Conservation (phyloP, 2,329 filamentous ascomycete species). For the Teratosphaeria gauchensis region DNA sequence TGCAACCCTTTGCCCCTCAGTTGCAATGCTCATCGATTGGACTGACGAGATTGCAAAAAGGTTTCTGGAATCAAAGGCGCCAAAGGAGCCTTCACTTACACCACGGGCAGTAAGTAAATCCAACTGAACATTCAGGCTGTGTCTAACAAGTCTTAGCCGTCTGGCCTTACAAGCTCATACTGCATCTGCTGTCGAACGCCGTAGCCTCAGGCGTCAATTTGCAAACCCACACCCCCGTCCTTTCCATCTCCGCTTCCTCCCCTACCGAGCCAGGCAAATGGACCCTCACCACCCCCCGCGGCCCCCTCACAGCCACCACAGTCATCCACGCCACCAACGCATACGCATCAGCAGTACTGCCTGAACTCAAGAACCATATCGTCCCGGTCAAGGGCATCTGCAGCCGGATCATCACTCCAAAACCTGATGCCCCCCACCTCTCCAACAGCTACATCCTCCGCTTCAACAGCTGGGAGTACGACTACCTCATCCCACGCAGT, state of each 20-base stretch:
- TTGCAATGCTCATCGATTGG: not conserved
- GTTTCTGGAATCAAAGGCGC: not conserved
- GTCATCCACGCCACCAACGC: slow-evolving; percentile 19
- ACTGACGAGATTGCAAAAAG: not conserved
- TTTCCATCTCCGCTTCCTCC: too few relatives aligned
- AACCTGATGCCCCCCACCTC: slow-evolving; percentile 9
- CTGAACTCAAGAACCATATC: slow-evolving; percentile 24
- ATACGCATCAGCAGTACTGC: slow-evolving; percentile 25
- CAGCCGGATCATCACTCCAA: slow-evolving; percentile 12
- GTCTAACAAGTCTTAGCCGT: slow-evolving; percentile 48
- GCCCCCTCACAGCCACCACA: not conserved
- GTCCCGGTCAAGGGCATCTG: slow-evolving; percentile 25
- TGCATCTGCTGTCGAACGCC: slow-evolving; percentile 55
- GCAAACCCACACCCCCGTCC: slow-evolving; percentile 60
- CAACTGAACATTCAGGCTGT: not conserved
- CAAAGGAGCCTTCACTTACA: not conserved
- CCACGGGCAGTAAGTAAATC: not conserved
- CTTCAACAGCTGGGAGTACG: slow-evolving; percentile 8
- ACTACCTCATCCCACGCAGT: slow-evolving; percentile 33
- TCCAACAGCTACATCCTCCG: slow-evolving; percentile 13
- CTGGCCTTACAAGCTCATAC: slow-evolving; percentile 73
- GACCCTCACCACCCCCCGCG: not conserved
- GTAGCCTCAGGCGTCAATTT: slow-evolving; percentile 52
- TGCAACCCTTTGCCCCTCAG: slow-evolving; percentile 23
- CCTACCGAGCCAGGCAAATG: too few relatives aligned